A percentile compares a stretch with the other conserved stretches of the same genome.
These are phyloP conservation scores for Ceratobasidium sp. DNA, from an alignment of 1,284 basidiomycete species.

Conservation along the genomic window DNA sequence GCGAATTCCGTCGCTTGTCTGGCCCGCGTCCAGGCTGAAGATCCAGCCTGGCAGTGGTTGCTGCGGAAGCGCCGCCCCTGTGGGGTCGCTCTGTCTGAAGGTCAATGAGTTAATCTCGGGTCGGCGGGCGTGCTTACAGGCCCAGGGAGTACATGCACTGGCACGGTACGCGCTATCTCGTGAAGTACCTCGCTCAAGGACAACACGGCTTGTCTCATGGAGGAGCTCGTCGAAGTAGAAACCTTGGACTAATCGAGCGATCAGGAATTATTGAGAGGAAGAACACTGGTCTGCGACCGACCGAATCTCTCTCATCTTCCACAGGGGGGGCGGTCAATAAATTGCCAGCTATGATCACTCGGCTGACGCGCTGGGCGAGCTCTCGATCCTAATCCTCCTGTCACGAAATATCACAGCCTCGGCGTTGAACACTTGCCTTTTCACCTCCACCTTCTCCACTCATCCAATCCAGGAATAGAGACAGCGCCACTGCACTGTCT, in stretches of 20 bases:
- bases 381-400: constrained; percentile 13
- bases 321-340: constrained; percentile 13
- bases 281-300: neutral
- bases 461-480: constrained; percentile 36
- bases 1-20: constrained; percentile 64
- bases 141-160: constrained; percentile 88
- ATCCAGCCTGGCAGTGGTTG: constrained; percentile 93
- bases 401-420: neutral
- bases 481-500: constrained; percentile 9
- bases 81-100: constrained; percentile 85
- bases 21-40: constrained; percentile 65
- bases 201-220: constrained; percentile 24
- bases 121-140: constrained; percentile 53
- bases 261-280: neutral
- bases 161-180: constrained; percentile 77
- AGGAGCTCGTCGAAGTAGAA: constrained; percentile 17
- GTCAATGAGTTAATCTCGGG: constrained; percentile 80
- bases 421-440: neutral
- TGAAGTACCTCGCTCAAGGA: constrained; percentile 61
- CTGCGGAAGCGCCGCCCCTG: constrained; percentile 90
- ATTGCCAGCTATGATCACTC: constrained; percentile 32
- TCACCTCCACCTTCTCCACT: constrained; percentile 38
- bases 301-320: constrained; percentile 41
- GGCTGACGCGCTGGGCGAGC: constrained; percentile 28
- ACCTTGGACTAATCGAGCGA: constrained; percentile 22